Base-by-base conservation (phyloP, 1,139 yeast species). In the Saccharomyces pastorianus region DNA sequence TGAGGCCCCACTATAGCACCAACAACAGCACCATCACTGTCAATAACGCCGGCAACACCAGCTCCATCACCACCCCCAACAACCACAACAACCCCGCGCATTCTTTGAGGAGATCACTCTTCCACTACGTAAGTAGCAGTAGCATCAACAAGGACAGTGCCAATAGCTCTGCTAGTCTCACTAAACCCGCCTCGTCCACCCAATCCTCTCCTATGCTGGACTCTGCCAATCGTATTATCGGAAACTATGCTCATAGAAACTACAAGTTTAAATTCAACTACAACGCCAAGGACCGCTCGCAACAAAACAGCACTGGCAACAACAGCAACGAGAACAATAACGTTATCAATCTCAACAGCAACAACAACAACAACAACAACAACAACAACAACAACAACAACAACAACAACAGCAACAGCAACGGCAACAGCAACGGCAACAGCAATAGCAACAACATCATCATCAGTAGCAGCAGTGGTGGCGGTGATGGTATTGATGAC, bases 261-360 rank as follows among this genome's bases (percentile, higher is more conserved):
- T 68, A 63, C 47, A 64, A 68, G 49, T 68, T 68, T 53, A 67
- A 68, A 48, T 68, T 68, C 53, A 66, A 67, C 49, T 68, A 64
- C 51, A 61, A 55, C 9, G 23, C 53, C 41, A 56, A 52, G 13
- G 58, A 56, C 32, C 51, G 44, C 3, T 38, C 44, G 13, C 44
- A 17, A 17, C 44, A 4, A 9, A 38, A 11, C 8, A 25, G 5
- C 25, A 6, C 7, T n/a, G 3, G 9, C 14, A 17, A 17, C 7
- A 17, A 4, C 7, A 34, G 9, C 7, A 31, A 31, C 1, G 6
- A 31, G 1, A 31, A 31, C 5, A 13, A 17, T n/a, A 7, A 17
- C 6, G 9, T 4, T 29, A 13, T 2, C 11, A 32, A 13, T 29
- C 6, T 5, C 13, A 32, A 4, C 23, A 20, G 3, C 23, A 4